Evolutionary conservation across 495 filamentous ascomycete genomes (phyloP).

Genomic region (Chaetomium fimeti): DNA sequence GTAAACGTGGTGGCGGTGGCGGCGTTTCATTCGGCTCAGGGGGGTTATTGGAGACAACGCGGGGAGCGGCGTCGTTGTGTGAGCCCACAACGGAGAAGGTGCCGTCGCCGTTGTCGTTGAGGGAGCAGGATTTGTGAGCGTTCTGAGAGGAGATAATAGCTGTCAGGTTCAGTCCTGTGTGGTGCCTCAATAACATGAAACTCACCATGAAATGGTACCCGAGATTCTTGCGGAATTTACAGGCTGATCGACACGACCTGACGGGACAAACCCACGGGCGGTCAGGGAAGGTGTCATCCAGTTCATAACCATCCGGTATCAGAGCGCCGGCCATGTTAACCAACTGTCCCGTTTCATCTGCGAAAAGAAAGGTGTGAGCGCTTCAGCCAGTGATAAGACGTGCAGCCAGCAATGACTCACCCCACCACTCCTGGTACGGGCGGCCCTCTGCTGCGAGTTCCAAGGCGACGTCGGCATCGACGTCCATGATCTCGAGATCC

Average conservation of each 20-base stretch:
- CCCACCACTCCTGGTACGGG: slow-evolving; percentile 20
- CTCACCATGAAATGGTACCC: slow-evolving; percentile 20
- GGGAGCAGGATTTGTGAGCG: not conserved
- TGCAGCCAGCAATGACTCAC: not conserved
- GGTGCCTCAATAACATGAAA: not conserved
- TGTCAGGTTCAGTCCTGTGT: not conserved
- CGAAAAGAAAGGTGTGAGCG: not conserved
- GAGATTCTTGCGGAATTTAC: not conserved
- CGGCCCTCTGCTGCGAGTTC: slow-evolving; percentile 15
- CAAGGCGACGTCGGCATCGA: slow-evolving; percentile 7
- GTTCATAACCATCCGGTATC: slow-evolving; percentile 23
- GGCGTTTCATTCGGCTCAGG: slow-evolving; percentile 15
- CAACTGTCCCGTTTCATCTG: not conserved
- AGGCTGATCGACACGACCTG: slow-evolving; percentile 20
- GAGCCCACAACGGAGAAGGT: slow-evolving; percentile 20
- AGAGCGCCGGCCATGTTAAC: slow-evolving; percentile 17
- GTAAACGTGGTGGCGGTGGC: slow-evolving; percentile 5
- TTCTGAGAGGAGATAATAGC: not conserved
- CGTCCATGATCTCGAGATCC: not conserved
- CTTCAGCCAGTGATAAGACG: no score
- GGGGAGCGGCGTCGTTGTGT: not conserved
- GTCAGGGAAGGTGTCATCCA: slow-evolving; percentile 8
- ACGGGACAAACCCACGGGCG: slow-evolving; percentile 26
- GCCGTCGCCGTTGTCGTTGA: slow-evolving; percentile 27
- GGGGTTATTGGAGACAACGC: slow-evolving; percentile 22